Base-by-base conservation (phyloP, 306 rosid genomes). In the Abrus precatorius region DNA sequence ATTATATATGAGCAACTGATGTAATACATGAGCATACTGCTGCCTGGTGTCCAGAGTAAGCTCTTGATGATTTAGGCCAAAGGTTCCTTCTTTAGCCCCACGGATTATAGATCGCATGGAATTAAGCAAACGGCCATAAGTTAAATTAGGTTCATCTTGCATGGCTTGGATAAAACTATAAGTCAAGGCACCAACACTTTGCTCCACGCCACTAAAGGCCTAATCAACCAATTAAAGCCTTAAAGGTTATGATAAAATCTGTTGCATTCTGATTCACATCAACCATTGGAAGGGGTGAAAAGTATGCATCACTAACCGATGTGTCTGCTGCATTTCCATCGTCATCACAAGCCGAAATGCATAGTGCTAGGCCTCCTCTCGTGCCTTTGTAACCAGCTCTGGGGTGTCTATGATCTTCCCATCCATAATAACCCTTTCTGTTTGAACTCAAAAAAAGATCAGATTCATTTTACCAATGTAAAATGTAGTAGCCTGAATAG, bases 151-250 rank as follows among this genome's bases (percentile, higher is more conserved):
- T 72, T 83, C 85, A 32, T 69, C 84, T 80, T 92, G 87, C 83
- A 75, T 81, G 47, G 90, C 85, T 84, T 84, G 89, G 66, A 90
- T 90, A 79, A 90, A 88, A 82, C 88, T 87, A 36, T 79, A 92
- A 5, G 97, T 92, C 87, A 92, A 76, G 9, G 91, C 97, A 9
- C 97, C 97, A 8, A 85, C 53, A 3, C 77, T 72, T 8, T 20
- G 20, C 20, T 79, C 72, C 33, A 41, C 85, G 9, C 91, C 85
- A 2, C 87, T 52, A 0, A 92, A 80, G 52, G 88, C 94, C 93
- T 92, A 56, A 66, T 9, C 10, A 71, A 65, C 41, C 55, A 60
- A 30, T 5, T 68, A 81, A 74, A 77, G 30, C 5, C 9, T 11
- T 56, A 6, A 36, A 6, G n/a, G 20, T 9, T 60, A 61, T 32